Evolutionary conservation across 768 basidiomycete species (phyloP).

Genomic region (Vararia minispora): DNA sequence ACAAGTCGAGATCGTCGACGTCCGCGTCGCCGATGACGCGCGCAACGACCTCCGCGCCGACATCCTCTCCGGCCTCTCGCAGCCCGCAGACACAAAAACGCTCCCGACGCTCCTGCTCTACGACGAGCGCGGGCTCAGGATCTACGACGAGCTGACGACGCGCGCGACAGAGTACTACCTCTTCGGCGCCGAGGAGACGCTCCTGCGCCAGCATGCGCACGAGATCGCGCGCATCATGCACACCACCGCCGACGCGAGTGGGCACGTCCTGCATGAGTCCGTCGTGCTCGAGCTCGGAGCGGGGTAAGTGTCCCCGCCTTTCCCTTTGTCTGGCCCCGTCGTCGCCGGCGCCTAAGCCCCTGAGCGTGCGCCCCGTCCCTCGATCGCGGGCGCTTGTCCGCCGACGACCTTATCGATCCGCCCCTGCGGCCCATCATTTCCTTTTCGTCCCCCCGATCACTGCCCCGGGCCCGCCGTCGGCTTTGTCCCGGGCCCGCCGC

Average conservation of each 20-base stretch:
- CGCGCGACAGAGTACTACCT: slow-evolving; percentile 79
- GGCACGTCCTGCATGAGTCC: too few species aligned
- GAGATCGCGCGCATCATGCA: slow-evolving; percentile 75
- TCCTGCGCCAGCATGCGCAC: slow-evolving; percentile 58
- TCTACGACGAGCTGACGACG: slow-evolving; percentile 82
- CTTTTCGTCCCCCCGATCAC: too few species aligned
- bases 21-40: slow-evolving; percentile 28
- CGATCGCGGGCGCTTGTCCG: not conserved
- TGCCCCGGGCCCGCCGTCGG: too few species aligned
- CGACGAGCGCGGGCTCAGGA: slow-evolving; percentile 71
- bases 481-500: too few species aligned
- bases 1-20: slow-evolving; percentile 33
- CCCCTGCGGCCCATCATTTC: too few species aligned
- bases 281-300: slow-evolving; percentile 88
- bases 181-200: slow-evolving; percentile 79
- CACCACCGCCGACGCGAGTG: slow-evolving; percentile 22
- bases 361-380: not conserved
- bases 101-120: slow-evolving; percentile 83
- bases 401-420: too few species aligned
- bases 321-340: slow-evolving; percentile 1
- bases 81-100: slow-evolving; percentile 41
- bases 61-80: slow-evolving; percentile 44
- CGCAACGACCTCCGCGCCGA: slow-evolving; percentile 29
- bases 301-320: slow-evolving; percentile 48
- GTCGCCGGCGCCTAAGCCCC: not conserved